Evolutionary conservation across 768 basidiomycete species (phyloP), one percentile per base, ranked within the genome.

Genomic region (Calocera viscosa): DNA sequence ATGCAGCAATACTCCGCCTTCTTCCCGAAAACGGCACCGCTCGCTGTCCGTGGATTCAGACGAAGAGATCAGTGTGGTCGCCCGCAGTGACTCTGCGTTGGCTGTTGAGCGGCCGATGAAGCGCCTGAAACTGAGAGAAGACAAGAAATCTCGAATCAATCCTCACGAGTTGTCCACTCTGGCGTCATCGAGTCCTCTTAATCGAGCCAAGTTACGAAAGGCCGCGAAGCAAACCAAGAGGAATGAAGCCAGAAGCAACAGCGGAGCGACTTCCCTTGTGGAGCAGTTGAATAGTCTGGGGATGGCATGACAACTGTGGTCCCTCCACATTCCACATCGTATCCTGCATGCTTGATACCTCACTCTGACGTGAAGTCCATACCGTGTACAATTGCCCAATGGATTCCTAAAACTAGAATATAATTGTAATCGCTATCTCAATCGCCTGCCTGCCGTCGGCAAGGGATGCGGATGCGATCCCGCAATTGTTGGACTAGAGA

Each of bases 201-300:
- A 79, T 66, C 76, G 87, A 68, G 81, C 78, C 71, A 76, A 79
- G 70, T 70, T 89, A 71, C 89, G 88, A 77, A 81, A 77, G 72
- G 86, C 85, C 49, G 82, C 83, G 63, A 90, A 88, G 78, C 78
- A 79, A 70, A 83, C 82, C 39, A 79, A 84, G 71, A 84, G 83
- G 73, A 68, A 68, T 60, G 53, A 60, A 60, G 24, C 30, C 5
- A 14, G 26, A 49, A 47, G 38, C 16, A 65, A 40, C 24, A 14
- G 66, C 10, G 64, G 35, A 19, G 35, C 24, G 16, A 28, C 30
- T 60, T 5, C 53, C 14, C 53, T 60, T 26, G 53, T 22, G 22
- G 53, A 60, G 7, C 24, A 60, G 26, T 32, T 60, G 30, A 60
- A 22, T 60, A 26, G 53, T 19, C 53, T 60, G 11, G 53, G 30